A percentile compares a stretch with the other conserved stretches of the same genome.
Evolutionary conservation across 2,329 filamentous ascomycete species (phyloP).

Genomic region (Hymenotorrendiella dingleyae): DNA sequence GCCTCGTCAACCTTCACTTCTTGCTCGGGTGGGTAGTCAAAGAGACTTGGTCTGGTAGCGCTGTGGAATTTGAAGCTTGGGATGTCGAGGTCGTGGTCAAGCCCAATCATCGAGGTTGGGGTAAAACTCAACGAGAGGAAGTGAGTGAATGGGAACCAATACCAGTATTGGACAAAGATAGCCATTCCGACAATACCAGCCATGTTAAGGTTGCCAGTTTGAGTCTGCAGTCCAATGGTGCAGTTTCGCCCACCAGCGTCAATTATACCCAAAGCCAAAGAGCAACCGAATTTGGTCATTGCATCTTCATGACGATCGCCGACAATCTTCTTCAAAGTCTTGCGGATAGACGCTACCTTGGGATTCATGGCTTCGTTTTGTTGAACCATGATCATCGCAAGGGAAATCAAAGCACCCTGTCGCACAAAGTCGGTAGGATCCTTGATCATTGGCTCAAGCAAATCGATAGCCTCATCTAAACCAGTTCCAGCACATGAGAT

Average conservation of each 20-base stretch:
- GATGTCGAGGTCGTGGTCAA: slow-evolving; percentile 90
- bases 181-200: slow-evolving; percentile 95
- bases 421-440: slow-evolving; percentile 97
- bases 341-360: slow-evolving; percentile 85
- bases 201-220: slow-evolving; percentile 98
- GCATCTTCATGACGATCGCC: slow-evolving; percentile 95
- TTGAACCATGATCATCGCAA: slow-evolving; percentile 99
- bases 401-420: slow-evolving; percentile 87
- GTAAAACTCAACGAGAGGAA: slow-evolving; percentile 94
- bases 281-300: slow-evolving; percentile 98
- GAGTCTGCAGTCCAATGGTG: slow-evolving; percentile 94
- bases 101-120: slow-evolving; percentile 91
- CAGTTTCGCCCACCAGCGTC: slow-evolving; percentile 97
- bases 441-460: slow-evolving; percentile 98
- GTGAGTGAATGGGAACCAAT: slow-evolving; percentile 99
- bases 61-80: slow-evolving; percentile 94
- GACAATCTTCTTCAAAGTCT: slow-evolving; percentile 90
- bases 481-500: slow-evolving; percentile 97
- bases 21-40: slow-evolving; percentile 96
- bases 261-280: slow-evolving; percentile 91
- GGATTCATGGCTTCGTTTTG: slow-evolving; percentile 99
- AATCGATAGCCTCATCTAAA: slow-evolving; percentile 89
- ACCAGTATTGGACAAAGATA: slow-evolving; percentile 99
- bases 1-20: slow-evolving; percentile 93
- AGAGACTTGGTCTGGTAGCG: slow-evolving; percentile 88